Evolutionary conservation across 75 land plant genomes (phyloP).

Genomic region (Adiantum capillusveneris): DNA sequence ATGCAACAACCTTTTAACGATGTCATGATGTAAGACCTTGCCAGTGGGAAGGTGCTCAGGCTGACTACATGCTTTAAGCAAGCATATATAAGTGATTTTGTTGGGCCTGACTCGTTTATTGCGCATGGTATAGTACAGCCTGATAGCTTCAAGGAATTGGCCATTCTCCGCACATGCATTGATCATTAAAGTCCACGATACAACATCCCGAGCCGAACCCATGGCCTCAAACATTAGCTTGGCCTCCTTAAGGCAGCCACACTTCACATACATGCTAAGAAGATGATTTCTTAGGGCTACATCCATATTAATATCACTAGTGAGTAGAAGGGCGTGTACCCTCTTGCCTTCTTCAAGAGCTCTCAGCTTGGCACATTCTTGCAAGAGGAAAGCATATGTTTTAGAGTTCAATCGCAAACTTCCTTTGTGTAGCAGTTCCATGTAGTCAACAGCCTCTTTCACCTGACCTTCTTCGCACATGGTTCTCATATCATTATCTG

Average conservation of each 20-base stretch:
- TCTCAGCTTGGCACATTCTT: neutral
- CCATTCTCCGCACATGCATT: neutral
- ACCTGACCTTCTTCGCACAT: neutral
- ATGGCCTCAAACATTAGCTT: constrained; percentile 1
- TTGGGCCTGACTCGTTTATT: neutral
- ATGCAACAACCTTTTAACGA: neutral
- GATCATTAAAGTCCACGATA: constrained; percentile 7
- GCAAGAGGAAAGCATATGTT: neutral
- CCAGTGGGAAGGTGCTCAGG: neutral
- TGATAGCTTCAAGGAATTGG: neutral
- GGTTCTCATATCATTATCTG: neutral
- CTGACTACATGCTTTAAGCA: neutral
- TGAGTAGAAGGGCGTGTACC: neutral
- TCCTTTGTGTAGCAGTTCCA: constrained; percentile 1
- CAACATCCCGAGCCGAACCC: constrained; percentile 4
- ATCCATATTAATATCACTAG: neutral
- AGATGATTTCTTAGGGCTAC: neutral
- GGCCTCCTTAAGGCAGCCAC: constrained; percentile 1
- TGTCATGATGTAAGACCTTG: neutral
- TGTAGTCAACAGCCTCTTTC: neutral
- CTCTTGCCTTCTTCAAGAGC: constrained; percentile 1
- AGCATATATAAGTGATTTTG: constrained; percentile 2
- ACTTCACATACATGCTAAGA: constrained; percentile 2
- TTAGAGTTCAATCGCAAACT: neutral
- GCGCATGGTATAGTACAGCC: neutral